These are phyloP conservation scores for Colletotrichum viniferum DNA, from an alignment of 2,329 filamentous ascomycete genomes.

Conservation along the genomic window DNA sequence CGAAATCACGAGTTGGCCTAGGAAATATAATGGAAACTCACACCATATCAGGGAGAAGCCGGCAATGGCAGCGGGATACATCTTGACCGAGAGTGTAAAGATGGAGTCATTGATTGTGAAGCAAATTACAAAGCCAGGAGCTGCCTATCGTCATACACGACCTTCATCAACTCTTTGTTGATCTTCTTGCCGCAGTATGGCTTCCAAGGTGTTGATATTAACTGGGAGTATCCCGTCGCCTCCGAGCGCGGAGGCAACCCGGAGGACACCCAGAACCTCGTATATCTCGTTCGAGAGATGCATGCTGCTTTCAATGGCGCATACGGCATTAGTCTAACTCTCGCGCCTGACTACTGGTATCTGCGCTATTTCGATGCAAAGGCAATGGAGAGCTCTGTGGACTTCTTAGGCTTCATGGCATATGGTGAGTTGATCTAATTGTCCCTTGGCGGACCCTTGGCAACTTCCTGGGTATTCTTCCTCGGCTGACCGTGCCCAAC, in stretches of 20 bases:
- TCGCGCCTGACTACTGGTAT: constrained; percentile 42
- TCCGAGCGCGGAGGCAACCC: constrained; percentile 35
- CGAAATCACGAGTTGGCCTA: no score
- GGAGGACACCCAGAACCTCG: constrained; percentile 41
- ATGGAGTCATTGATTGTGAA: no score
- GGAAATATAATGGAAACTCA: no score
- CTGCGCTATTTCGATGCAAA: constrained; percentile 38
- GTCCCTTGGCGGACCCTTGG: background rate
- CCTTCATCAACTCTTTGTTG: constrained; percentile 40
- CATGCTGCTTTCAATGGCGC: constrained; percentile 26
- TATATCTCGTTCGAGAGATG: constrained; percentile 38
- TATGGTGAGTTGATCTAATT: constrained; percentile 28
- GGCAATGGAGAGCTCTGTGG: constrained; percentile 40
- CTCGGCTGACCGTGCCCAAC: no score
- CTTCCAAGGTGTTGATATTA: constrained; percentile 48
- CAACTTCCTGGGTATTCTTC: background rate
- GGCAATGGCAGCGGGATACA: no score
- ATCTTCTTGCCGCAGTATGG: constrained; percentile 37
- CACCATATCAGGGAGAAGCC: no score
- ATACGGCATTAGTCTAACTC: constrained; percentile 45
- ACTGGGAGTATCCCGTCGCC: constrained; percentile 50
- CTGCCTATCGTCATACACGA: no score
- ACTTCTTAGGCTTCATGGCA: constrained; percentile 42
- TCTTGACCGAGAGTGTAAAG: no score
- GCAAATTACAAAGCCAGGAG: no score